A percentile compares a stretch with the other conserved stretches of the same genome.
These are phyloP conservation scores for Quercus gilva DNA, from an alignment of 306 rosid genomes.

Conservation along the genomic window DNA sequence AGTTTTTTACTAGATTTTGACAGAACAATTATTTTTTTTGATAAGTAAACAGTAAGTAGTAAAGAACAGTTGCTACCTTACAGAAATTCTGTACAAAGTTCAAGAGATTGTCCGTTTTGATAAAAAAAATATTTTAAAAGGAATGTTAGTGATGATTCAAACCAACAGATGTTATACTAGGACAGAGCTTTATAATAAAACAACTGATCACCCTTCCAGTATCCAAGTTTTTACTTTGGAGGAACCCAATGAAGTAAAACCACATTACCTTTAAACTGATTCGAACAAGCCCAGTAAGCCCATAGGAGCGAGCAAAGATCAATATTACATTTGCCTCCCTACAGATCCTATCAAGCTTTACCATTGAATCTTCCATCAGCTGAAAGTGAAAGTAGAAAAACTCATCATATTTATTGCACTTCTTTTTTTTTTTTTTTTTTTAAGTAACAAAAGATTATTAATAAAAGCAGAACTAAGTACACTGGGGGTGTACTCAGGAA, in stretches of 20 bases:
- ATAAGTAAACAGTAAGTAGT: no score
- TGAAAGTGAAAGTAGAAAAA: constrained; percentile 37
- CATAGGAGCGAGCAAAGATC: constrained; percentile 93
- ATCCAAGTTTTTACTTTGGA: not conserved
- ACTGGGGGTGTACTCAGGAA: no score
- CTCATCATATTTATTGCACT: constrained; percentile 20
- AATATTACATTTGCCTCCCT: constrained; percentile 74
- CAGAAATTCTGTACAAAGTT: constrained; percentile 1
- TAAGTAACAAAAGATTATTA: no score
- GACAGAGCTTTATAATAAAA: not conserved
- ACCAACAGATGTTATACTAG: not conserved
- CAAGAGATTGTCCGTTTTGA: not conserved
- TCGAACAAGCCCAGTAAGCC: constrained; percentile 89
- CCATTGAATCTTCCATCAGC: constrained; percentile 80
- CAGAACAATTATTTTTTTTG: not conserved
- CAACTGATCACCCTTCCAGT: not conserved
- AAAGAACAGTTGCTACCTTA: not conserved
- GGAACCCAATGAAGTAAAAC: not conserved
- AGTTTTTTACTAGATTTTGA: constrained; percentile 1
- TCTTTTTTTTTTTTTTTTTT: not conserved
- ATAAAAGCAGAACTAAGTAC: no score
- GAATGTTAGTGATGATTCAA: constrained; percentile 4
- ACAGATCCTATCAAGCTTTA: constrained; percentile 91
- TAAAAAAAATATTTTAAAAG: constrained; percentile 6
- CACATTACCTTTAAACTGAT: constrained; percentile 80